Evolutionary conservation across 192 early-diverging fungal genomes (phyloP), one percentile per base, ranked within the genome.

Genomic region (Entomortierella lignicola): DNA sequence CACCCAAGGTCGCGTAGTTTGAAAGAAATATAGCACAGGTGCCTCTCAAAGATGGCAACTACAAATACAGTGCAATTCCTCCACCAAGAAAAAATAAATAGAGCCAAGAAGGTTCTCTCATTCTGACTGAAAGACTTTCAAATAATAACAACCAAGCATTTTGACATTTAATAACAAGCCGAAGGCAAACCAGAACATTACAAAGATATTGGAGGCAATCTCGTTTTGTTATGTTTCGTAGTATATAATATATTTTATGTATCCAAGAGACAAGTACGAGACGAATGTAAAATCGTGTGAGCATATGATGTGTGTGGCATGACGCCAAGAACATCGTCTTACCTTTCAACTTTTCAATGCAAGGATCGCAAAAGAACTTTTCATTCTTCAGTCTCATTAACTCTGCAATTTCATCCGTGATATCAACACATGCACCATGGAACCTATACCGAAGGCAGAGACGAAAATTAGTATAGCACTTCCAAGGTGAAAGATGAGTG

Each of bases 351-450:
- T 52, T 79, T 25, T 79, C 75, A 23, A 56, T 65, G 29, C 75
- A 79, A 2, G 67, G 67, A 5, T 79, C 75, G 52, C 75, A 79
- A 66, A 79, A 79, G 27, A 60, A 79, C 57, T 79, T 79, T 61
- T 79, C 75, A 27, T 70, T 70, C 51, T 79, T 79, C 12, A 79
- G 68, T 25, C 57, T 81, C 54, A 91, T 79, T 42, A 82, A 60
- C 43, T 87, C 70, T 1, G 82, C 87, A 32, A 70, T 64, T 66
- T 85, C 82, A 55, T 88, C 84, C n/a, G 89, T 85, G 31, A 91
- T 71, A 48, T 83, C 82, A 30, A 91, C 87, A 48, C 90, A 91
- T 13, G 81, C 75, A 2, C 87, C 86, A 56, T 91, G 90, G 67
- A 84, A 91, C 89, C 89, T 90, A 70, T 12, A 23, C 15, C 5